These are phyloP conservation scores for Patellaria atrata DNA, from an alignment of 495 filamentous ascomycete species.

Conservation along the genomic window DNA sequence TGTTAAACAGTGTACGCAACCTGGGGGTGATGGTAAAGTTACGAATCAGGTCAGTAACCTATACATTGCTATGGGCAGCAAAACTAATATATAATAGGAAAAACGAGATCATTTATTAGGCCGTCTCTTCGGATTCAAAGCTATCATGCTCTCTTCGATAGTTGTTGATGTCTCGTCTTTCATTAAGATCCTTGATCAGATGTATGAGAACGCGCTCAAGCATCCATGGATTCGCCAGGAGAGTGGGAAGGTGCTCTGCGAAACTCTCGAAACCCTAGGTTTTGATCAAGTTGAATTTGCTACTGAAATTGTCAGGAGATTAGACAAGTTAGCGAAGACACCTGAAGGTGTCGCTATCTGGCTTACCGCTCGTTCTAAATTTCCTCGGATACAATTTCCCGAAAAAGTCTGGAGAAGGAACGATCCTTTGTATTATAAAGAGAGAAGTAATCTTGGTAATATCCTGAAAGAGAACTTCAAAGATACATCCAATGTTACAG, in stretches of 20 bases:
- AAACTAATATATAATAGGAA: conserved; percentile 39
- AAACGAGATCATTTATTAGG: conserved; percentile 75
- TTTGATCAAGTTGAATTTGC: conserved; percentile 32
- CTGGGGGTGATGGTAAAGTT: conserved; percentile 46
- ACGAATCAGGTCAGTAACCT: conserved; percentile 42
- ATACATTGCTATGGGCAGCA: conserved; percentile 3
- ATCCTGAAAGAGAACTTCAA: conserved; percentile 64
- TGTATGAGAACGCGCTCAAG: conserved; percentile 41
- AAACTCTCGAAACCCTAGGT: conserved; percentile 28
- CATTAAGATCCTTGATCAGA: conserved; percentile 43
- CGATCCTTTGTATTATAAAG: conserved; percentile 51
- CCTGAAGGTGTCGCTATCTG: conserved; percentile 84
- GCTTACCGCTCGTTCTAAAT: conserved; percentile 50
- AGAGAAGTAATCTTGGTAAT: conserved; percentile 49
- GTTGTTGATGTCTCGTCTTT: conserved; percentile 46
- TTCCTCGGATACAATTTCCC: conserved; percentile 49
- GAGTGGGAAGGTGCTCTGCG: conserved; percentile 57
- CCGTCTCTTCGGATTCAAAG: conserved; percentile 71
- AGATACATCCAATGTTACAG: conserved; percentile 29
- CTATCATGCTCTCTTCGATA: conserved; percentile 64
- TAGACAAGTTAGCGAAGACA: conserved; percentile 54
- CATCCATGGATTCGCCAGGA: conserved; percentile 85
- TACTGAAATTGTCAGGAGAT: conserved; percentile 43
- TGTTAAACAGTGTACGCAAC: conserved; percentile 53
- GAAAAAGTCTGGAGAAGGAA: conserved; percentile 56